phyloP scores from a whole-genome alignment of 2,329 filamentous ascomycete genomes.

The Neopestalotiopsis clavispora region DNA sequence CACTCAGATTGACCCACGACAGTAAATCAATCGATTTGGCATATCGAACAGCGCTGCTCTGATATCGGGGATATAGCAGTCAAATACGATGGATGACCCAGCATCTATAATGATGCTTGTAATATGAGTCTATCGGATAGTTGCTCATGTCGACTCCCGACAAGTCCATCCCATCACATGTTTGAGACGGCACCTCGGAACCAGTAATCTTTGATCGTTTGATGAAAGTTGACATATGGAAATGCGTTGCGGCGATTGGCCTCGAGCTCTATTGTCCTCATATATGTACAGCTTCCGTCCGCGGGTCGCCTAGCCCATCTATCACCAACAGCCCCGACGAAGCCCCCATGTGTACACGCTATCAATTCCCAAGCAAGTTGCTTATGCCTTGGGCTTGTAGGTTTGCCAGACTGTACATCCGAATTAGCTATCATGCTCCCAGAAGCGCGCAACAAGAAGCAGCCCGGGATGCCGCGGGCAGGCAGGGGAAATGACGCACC shows the following conservation, averaged over 20 bases:
- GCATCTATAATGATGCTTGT: neutral
- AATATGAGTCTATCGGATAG: neutral
- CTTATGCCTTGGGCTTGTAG: conserved; percentile 50
- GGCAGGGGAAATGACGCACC: conserved; percentile 49
- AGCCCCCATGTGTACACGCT: neutral
- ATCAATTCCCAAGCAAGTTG: conserved; percentile 8
- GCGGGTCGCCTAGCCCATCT: conserved; percentile 15
- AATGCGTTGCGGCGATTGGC: conserved; percentile 13
- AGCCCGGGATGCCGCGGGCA: neutral
- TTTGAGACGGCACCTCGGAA: neutral
- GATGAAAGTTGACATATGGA: conserved; percentile 14
- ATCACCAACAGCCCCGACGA: conserved; percentile 19
- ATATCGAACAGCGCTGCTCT: neutral
- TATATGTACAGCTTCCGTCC: conserved; percentile 22
- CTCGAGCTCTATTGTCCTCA: conserved; percentile 22
- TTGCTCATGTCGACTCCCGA: neutral
- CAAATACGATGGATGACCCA: neutral
- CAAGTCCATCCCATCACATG: neutral
- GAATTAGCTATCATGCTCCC: conserved; percentile 25
- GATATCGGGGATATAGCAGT: neutral
- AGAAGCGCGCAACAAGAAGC: neutral
- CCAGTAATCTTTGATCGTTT: neutral
- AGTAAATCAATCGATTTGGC: too few species aligned
- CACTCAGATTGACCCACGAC: too few species aligned
- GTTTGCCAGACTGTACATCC: conserved; percentile 53